These are phyloP conservation scores for Rhizopogon vesiculosus DNA, from an alignment of 768 basidiomycete genomes.

Conservation along the genomic window DNA sequence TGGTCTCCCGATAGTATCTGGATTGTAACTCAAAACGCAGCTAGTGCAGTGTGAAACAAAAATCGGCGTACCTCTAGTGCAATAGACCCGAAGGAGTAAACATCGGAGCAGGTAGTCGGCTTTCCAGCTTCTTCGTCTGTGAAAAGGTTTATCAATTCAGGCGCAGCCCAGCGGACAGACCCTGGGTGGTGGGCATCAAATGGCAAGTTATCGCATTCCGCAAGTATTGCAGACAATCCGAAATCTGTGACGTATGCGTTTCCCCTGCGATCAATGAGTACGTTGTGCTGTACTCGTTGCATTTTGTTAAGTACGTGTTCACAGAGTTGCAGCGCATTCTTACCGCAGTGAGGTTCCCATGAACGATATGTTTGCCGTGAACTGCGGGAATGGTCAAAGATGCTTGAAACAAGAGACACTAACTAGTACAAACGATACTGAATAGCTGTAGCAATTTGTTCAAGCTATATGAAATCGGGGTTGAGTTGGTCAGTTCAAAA, in stretches of 20 bases:
- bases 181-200: background rate
- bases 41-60: background rate
- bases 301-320: background rate
- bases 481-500: no score
- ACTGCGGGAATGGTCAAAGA: background rate
- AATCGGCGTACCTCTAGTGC: conserved; percentile 1
- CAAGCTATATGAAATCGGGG: background rate
- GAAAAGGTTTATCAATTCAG: conserved; percentile 1
- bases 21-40: background rate
- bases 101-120: background rate
- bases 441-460: background rate
- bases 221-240: conserved; percentile 1
- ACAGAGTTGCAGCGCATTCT: background rate
- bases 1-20: conserved; percentile 4
- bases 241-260: conserved; percentile 1
- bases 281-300: conserved; percentile 2
- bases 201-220: background rate
- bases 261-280: conserved; percentile 1
- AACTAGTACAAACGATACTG: conserved; percentile 2
- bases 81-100: conserved; percentile 6
- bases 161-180: conserved; percentile 6
- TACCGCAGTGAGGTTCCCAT: conserved; percentile 6
- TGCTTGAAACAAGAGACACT: background rate
- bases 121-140: background rate
- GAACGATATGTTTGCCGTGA: conserved; percentile 1